Evolutionary conservation across 345 rosid genomes (phyloP), one percentile per base, ranked within the genome.

Genomic region (Corymbia maculata): DNA sequence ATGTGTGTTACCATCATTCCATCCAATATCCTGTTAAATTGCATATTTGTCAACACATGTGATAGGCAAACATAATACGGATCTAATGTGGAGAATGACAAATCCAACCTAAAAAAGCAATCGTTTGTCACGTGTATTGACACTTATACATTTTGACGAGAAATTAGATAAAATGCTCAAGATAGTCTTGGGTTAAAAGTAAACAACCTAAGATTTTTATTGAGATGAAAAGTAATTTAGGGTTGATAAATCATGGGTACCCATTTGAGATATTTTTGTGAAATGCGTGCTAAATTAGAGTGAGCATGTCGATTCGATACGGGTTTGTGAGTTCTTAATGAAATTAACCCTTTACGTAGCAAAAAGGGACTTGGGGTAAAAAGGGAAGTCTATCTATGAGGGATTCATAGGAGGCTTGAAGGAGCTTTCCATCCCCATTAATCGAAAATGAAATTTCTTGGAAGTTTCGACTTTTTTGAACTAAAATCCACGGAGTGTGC

Each of bases 61-160:
- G 70, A 64, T 0, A 64, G 4, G 2, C 0, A 0, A 28, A 14
- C 30, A 5, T 66, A 66, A 66, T 66, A 16, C 1, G 0, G 42
- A 66, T 66, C 19, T 30, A 3, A 66, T 30, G 15, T 66, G 79
- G 42, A 66, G 19, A 30, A 30, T 30, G 9, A 30, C 19, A 66
- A 7, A 66, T 68, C 36, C 17, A 0, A n/a, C 9, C 3, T 3
- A 17, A 64, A 64, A 59, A 28, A 28, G 17, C 70, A 64, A 64
- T 64, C n/a, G 7, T 64, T 6, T 64, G 32, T 28, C n/a, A 13
- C 16, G 0, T 28, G 16, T 28, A 6, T n/a, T 64, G 36, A n/a
- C 36, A n/a, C 14, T 14, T 64, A n/a, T 6, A 30, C 36, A n/a
- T 26, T 64, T 32, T 68, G 44, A 30, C 5, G 2, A 68, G 3